Base-by-base conservation (phyloP, 1,284 basidiomycete genomes). In the Bjerkandera adusta region DNA sequence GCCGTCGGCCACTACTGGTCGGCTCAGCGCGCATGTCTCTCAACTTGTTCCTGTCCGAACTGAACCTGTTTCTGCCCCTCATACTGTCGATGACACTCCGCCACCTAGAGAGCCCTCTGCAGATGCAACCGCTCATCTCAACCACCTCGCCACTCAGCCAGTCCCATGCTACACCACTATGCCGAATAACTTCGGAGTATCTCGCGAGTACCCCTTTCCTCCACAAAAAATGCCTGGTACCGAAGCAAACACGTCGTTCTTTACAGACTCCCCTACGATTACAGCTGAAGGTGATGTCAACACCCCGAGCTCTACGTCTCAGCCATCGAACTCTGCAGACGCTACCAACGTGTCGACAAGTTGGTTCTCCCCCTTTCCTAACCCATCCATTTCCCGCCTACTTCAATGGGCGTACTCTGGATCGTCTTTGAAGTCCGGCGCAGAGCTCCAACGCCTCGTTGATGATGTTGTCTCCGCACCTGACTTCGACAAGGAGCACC, bases 391-490 rank as follows among this genome's bases (percentile, higher is more conserved):
- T 4, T 45, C 27, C 26, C 29, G 21, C 1, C 24, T 51, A 25
- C 32, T 55, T 24, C 1, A 45, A 5, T 57, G 55, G 55, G 33
- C 42, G 12, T 43, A 48, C 45, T 36, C 25, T 8, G 55, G 47
- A 5, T 36, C 32, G 1, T 34, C 37, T 11, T 5, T 11, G 2
- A 57, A 55, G 32, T 53, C 61, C 0, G 33, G 37, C 5, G 38
- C 4, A 1, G 56, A 63, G 39, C 18, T 56, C 1, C 27, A 60
- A 25, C 35, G 49, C 1, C 52, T 64, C 1, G 54, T 58, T 5
- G 5, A 48, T 2, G 44, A 58, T 11, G 56, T 63, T 1, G 30
- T 64, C 2, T 35, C 21, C 2, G 45, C 52, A 2, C 44, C 40
- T 0, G 57, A 57, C 16, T 62, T 60, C 36, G 13, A 44, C 0